phyloP scores from a whole-genome alignment of 768 basidiomycete species.

The Suillus occidentalis region DNA sequence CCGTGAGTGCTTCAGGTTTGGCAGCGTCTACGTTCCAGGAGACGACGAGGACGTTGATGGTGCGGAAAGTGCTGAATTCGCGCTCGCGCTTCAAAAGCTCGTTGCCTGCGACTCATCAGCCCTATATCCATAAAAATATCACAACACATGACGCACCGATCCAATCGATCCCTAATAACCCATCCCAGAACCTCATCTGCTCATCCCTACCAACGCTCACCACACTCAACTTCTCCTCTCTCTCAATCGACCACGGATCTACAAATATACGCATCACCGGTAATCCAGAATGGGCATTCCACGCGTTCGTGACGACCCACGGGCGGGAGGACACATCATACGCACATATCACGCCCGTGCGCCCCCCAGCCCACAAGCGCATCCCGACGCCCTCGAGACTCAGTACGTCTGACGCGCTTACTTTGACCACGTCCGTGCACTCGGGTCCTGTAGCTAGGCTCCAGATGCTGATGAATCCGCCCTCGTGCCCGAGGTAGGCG shows the following conservation, averaged over 20 bases:
- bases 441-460: conserved; percentile 48
- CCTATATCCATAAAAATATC: not conserved
- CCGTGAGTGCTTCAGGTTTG: conserved; percentile 70
- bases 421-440: conserved; percentile 77
- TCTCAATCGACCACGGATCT: conserved; percentile 75
- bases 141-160: conserved; percentile 58
- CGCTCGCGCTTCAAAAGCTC: conserved; percentile 74
- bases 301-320: conserved; percentile 85
- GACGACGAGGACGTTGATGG: conserved; percentile 74
- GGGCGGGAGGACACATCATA: conserved; percentile 75
- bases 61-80: conserved; percentile 77
- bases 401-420: conserved; percentile 79
- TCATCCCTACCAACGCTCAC: conserved; percentile 77
- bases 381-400: conserved; percentile 83
- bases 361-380: conserved; percentile 82
- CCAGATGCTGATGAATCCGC: conserved; percentile 90
- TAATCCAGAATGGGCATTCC: conserved; percentile 75
- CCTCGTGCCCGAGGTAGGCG: conserved; percentile 91
- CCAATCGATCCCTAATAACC: conserved; percentile 80
- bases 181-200: conserved; percentile 83
- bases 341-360: conserved; percentile 79
- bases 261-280: conserved; percentile 66
- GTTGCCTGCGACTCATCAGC: conserved; percentile 49
- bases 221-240: conserved; percentile 66
- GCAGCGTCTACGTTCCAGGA: conserved; percentile 95